Evolutionary conservation across 2,329 filamentous ascomycete genomes (phyloP).

Genomic region (Rutstroemia sp.): DNA sequence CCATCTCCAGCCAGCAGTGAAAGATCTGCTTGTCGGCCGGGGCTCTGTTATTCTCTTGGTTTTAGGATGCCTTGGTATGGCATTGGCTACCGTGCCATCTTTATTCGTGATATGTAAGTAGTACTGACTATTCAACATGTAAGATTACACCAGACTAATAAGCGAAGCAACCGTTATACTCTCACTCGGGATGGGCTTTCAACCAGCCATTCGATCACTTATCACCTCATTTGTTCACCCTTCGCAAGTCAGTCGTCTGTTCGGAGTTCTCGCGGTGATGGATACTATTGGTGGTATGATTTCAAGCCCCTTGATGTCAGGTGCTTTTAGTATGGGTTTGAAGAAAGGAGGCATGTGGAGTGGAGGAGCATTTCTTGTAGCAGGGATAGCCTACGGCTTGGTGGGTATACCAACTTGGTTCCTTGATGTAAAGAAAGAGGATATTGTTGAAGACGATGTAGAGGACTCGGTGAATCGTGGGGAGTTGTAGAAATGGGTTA

Average conservation of each 20-base stretch:
- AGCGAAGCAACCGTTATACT: constrained; percentile 36
- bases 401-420: neutral
- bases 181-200: constrained; percentile 39
- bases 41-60: constrained; percentile 17
- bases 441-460: neutral
- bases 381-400: neutral
- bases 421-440: constrained; percentile 1
- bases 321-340: constrained; percentile 39
- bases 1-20: constrained; percentile 1
- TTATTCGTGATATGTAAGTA: constrained; percentile 11
- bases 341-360: constrained; percentile 39
- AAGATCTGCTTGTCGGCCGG: constrained; percentile 25
- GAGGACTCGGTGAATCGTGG: neutral
- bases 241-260: constrained; percentile 46
- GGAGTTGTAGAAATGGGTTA: neutral
- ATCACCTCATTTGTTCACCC: constrained; percentile 47
- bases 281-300: constrained; percentile 43
- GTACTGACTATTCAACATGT: neutral
- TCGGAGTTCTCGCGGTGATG: constrained; percentile 43
- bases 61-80: constrained; percentile 9
- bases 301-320: constrained; percentile 39
- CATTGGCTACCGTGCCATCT: constrained; percentile 2
- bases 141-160: neutral
- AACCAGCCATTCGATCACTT: constrained; percentile 39
- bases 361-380: constrained; percentile 40